Evolutionary conservation across 2,329 filamentous ascomycete species (phyloP).

Genomic region (Fusarium sp.): DNA sequence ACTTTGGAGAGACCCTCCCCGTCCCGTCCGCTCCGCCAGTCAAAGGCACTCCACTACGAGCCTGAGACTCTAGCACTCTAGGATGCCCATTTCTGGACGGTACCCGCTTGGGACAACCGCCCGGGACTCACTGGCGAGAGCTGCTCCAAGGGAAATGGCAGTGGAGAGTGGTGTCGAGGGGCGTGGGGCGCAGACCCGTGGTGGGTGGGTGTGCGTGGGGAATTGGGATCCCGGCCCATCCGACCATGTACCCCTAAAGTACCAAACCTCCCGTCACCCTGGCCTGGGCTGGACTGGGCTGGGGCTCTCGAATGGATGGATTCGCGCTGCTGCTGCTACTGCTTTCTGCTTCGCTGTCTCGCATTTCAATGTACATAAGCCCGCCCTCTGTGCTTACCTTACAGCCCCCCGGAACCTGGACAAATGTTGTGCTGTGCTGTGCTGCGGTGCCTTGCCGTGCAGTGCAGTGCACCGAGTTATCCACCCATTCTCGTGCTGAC

Average conservation of each 20-base stretch:
- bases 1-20: slow-evolving; percentile 40
- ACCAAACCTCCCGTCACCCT: slow-evolving; percentile 6
- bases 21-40: slow-evolving; percentile 39
- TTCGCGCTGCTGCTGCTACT: not conserved
- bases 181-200: slow-evolving; percentile 42
- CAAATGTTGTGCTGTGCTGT: not conserved
- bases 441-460: not conserved
- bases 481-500: not conserved
- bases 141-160: slow-evolving; percentile 49
- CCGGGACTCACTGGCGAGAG: slow-evolving; percentile 41
- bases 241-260: slow-evolving; percentile 44
- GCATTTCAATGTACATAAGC: not conserved
- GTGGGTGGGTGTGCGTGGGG: slow-evolving; percentile 42
- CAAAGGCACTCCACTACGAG: slow-evolving; percentile 26
- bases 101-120: slow-evolving; percentile 41
- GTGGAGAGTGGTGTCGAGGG: slow-evolving; percentile 46
- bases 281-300: not conserved
- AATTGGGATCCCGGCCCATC: slow-evolving; percentile 46
- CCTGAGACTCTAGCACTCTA: slow-evolving; percentile 40
- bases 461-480: too few relatives aligned
- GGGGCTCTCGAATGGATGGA: not conserved
- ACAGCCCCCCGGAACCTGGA: not conserved
- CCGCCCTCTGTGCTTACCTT: not conserved
- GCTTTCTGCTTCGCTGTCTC: not conserved
- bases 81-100: slow-evolving; percentile 33